These are phyloP conservation scores for Trichosporon sp. DNA, from an alignment of 1,284 basidiomycete species.

Conservation along the genomic window DNA sequence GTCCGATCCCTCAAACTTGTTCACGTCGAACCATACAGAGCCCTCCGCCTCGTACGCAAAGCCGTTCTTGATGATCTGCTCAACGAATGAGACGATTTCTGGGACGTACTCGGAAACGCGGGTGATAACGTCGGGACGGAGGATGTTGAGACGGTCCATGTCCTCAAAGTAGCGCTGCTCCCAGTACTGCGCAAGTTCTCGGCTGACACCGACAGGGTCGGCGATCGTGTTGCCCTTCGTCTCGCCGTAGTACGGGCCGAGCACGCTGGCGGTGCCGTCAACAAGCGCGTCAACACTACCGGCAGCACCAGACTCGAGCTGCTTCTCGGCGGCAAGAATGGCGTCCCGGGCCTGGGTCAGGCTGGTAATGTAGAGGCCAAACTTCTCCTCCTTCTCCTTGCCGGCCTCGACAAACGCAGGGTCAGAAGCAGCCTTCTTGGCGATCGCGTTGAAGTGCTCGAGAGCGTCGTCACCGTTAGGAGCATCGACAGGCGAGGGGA, in stretches of 20 bases:
- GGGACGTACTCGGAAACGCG: conserved; percentile 97
- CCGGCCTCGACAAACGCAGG: conserved; percentile 63
- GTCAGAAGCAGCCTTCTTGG: conserved; percentile 52
- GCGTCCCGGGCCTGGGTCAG: conserved; percentile 57
- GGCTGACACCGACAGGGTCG: conserved; percentile 76
- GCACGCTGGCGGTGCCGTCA: conserved; percentile 67
- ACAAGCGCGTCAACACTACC: conserved; percentile 60
- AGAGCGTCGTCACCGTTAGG: conserved; percentile 53
- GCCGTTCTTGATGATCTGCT: conserved; percentile 80
- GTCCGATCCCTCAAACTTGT: conserved; percentile 70
- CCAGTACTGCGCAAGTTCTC: conserved; percentile 81
- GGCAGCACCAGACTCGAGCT: conserved; percentile 48
- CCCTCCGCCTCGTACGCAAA: conserved; percentile 86
- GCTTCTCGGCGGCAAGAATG: conserved; percentile 34
- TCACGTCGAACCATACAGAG: conserved; percentile 93
- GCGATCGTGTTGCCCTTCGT: conserved; percentile 76
- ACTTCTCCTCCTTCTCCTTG: conserved; percentile 78
- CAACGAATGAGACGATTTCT: conserved; percentile 86
- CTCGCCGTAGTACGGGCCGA: conserved; percentile 68
- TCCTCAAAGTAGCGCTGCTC: conserved; percentile 87
- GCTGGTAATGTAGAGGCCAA: conserved; percentile 75
- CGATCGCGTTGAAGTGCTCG: conserved; percentile 55
- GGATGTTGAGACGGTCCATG: conserved; percentile 82
- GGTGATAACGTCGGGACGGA: conserved; percentile 84
- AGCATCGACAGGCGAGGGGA: conserved; percentile 60